Percentiles rank a stretch among this genome's conserved stretches.
Conservation (phyloP, 345 rosid species). For the Toxicodendron radicans region DNA sequence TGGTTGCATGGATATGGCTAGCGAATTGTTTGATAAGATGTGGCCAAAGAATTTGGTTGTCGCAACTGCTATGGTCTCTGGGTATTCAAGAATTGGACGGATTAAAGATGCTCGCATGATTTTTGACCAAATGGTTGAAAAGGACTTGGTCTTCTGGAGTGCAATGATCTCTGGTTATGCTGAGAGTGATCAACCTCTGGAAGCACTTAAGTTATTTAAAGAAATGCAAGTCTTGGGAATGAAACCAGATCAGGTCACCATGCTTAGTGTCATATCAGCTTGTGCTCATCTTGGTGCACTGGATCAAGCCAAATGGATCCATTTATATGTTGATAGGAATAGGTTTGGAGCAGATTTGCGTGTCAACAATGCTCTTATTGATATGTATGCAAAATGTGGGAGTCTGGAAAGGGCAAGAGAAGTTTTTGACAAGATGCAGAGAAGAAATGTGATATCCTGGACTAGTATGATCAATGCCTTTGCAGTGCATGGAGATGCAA, state of each 20-base stretch:
- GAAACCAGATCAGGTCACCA: conserved; percentile 46
- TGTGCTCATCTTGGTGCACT: conserved; percentile 45
- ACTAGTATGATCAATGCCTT: conserved; percentile 57
- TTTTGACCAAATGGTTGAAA: conserved; percentile 44
- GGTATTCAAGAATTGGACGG: conserved; percentile 46
- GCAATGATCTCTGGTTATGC: conserved; percentile 78
- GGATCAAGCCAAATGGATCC: conserved; percentile 51
- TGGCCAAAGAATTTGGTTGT: conserved; percentile 38
- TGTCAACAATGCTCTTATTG: conserved; percentile 50
- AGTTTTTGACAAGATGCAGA: conserved; percentile 45
- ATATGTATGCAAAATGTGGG: conserved; percentile 72
- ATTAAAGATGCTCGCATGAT: conserved; percentile 52
- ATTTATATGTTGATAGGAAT: conserved; percentile 32
- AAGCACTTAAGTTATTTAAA: conserved; percentile 50
- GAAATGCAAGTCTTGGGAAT: conserved; percentile 38
- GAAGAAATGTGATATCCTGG: conserved; percentile 55
- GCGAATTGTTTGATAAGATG: conserved; percentile 29
- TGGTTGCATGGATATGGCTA: conserved; percentile 51
- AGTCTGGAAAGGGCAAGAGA: conserved; percentile 46
- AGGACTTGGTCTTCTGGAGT: conserved; percentile 72
- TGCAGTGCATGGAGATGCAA: conserved; percentile 54
- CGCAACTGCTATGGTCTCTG: conserved; percentile 53
- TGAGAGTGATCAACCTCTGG: conserved; percentile 56
- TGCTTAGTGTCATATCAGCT: conserved; percentile 58
- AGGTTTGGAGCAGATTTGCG: conserved; percentile 35